Conservation (phyloP, 2,329 filamentous ascomycete species). For the Cladorrhinum sp. region DNA sequence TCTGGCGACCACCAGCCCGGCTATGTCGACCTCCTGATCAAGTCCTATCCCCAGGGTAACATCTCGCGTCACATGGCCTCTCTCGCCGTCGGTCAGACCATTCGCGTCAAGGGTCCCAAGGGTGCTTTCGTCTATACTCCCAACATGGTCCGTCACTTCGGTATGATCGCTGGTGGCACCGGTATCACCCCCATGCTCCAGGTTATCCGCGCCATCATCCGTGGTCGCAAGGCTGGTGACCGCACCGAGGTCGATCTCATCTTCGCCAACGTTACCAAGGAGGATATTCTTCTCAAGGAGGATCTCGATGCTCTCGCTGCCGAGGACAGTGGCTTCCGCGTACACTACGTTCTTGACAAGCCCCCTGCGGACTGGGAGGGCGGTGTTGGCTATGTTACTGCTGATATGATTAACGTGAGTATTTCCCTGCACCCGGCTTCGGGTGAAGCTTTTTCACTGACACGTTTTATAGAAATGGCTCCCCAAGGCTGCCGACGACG, state of each 20-base stretch:
- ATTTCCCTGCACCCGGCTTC: background rate
- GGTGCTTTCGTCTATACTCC: conserved; percentile 96
- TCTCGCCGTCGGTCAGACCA: conserved; percentile 77
- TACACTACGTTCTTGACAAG: conserved; percentile 96
- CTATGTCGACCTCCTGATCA: conserved; percentile 95
- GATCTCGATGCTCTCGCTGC: conserved; percentile 77
- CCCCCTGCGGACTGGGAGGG: conserved; percentile 89
- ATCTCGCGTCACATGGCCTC: conserved; percentile 91
- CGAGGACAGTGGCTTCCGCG: conserved; percentile 76
- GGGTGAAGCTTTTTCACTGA: conserved; percentile 25
- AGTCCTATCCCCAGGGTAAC: conserved; percentile 95
- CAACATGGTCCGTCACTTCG: conserved; percentile 94
- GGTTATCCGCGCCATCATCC: conserved; percentile 84
- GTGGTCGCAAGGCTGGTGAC: conserved; percentile 75
- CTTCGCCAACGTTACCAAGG: conserved; percentile 91
- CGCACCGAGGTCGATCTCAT: conserved; percentile 89
- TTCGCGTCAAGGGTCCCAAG: conserved; percentile 92
- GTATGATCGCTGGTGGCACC: conserved; percentile 96
- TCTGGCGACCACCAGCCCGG: conserved; percentile 85
- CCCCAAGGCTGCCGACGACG: conserved; percentile 76
- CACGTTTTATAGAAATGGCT: conserved; percentile 62
- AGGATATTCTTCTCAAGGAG: conserved; percentile 91
- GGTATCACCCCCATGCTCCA: conserved; percentile 99
- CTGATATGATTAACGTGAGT: conserved; percentile 81
- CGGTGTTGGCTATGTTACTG: conserved; percentile 90